Evolutionary conservation across 345 rosid species (phyloP), one percentile per base, ranked within the genome.

Genomic region (Eucalyptus tenuipes): DNA sequence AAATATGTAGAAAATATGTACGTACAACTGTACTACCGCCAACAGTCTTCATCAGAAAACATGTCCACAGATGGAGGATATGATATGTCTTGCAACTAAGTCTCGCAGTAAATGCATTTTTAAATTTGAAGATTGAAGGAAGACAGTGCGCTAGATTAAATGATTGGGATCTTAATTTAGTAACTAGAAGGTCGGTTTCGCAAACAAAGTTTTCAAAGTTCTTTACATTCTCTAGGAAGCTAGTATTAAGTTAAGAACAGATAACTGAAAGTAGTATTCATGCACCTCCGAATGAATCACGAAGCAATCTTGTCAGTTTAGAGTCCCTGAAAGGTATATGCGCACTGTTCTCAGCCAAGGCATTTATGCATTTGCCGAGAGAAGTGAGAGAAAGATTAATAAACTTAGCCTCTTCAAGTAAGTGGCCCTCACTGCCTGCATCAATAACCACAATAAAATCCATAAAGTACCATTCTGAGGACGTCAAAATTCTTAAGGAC

Each of bases 311-410:
- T 80, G 99, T 97, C 90, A 97, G 92, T 91, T 96, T 97, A 59
- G 99, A 97, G 88, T 97, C 99, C 93, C 99, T 95, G 27, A 96
- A 94, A 71, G 99, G 99, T 92, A 97, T 96, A 91, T 97, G 99
- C 40, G 96, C 91, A 91, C 96, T 92, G 91, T 96, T 96, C 92
- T 96, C 99, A 89, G 99, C 99, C 94, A 97, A 90, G 85, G 99
- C 99, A 92, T 97, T 97, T 92, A 97, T 96, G 90, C 99, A 97
- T 92, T 96, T 97, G 16, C 99, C 99, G 20, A 97, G 97, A 24
- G 99, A 96, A 88, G 97, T 93, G 49, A 96, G 95, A 89, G 99
- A 97, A 84, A 97, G 98, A 91, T 97, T 97, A 89, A 97, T 97
- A 91, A 96, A 97, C 90, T 96, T 97, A 13, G 99, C 98, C 95